Base-by-base conservation (phyloP, 306 rosid genomes). In the Mimosa pudica region DNA sequence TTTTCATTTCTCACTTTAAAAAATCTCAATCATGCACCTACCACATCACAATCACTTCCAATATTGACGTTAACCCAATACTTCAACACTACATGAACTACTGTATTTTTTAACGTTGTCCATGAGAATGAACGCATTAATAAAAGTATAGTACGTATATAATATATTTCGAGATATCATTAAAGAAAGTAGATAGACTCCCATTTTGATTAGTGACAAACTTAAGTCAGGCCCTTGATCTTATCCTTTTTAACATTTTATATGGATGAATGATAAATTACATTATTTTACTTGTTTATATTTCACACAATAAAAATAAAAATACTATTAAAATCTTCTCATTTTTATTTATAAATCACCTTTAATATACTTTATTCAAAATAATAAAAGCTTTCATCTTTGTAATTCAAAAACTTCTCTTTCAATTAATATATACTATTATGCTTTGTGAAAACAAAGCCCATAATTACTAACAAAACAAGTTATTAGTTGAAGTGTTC, bases 1-100 rank as follows among this genome's bases (percentile, higher is more conserved):
- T 70, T 69, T 69, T 76, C 76, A 38, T 6, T 47, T 47, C 54
- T 20, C 48, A 18, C 42, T 13, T 75, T 32, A 33, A 49, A 35
- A 38, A 11, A 1, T 4, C 16, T 30, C 12, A 61, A 61, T 30
- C 41, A 10, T 10, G 1, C 4, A 10, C 68, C 42, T 62, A 62
- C 68, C 42, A 30, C 33, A 6, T 32, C 68, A 62, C 38, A 11
- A 17, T 62, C 42, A 62, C 41, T 7, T 12, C 8, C 33, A 61
- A 55, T 7, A n/a, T 65, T 7, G 47, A 65, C 18, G 71, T 36
- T 65, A 38, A 36, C 12, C 3, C n/a, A 36, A 36, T 0, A 57
- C 30, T 24, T 24, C 63, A 18, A 18, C 3, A 65, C 30, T 65
- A 7, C 24, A 35, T 24, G 61, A 14, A 20, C 10, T 13, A 0